phyloP scores from a whole-genome alignment of 179 eudicot species.

The Silene coronaria region DNA sequence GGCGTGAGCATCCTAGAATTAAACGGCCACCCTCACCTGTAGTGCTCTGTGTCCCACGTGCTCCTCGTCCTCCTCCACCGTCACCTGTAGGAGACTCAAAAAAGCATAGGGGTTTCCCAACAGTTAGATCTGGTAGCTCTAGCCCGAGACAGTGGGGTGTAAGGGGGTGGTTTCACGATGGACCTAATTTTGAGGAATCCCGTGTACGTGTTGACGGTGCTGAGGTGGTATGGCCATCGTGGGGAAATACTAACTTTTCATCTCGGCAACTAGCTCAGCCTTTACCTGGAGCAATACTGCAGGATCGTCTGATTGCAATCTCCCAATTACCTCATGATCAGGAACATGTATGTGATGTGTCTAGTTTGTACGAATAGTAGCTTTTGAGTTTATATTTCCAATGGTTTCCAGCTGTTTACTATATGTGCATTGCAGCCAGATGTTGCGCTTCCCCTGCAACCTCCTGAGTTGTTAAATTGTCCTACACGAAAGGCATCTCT shows the following conservation, averaged over 20 bases:
- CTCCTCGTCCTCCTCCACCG: constrained; percentile 91
- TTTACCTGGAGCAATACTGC: constrained; percentile 68
- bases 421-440: constrained; percentile 61
- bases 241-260: constrained; percentile 71
- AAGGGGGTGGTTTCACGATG: constrained; percentile 79
- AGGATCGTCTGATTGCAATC: constrained; percentile 84
- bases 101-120: constrained; percentile 82
- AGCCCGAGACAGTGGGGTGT: constrained; percentile 97
- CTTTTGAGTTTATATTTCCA: constrained; percentile 17
- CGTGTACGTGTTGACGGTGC: constrained; percentile 70
- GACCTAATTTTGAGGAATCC: constrained; percentile 66
- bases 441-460: constrained; percentile 72
- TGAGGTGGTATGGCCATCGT: constrained; percentile 91
- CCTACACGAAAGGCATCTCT: constrained; percentile 51
- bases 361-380: constrained; percentile 6
- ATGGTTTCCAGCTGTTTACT: constrained; percentile 5
- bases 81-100: constrained; percentile 82
- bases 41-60: constrained; percentile 92
- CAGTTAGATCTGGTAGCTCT: constrained; percentile 97
- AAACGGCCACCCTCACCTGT: constrained; percentile 97
- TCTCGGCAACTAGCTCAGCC: constrained; percentile 67
- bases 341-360: constrained; percentile 64
- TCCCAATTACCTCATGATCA: constrained; percentile 87
- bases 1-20: constrained; percentile 84
- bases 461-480: constrained; percentile 57